Evolutionary conservation across 2,329 filamentous ascomycete genomes (phyloP).

Genomic region (Onygena corvina): DNA sequence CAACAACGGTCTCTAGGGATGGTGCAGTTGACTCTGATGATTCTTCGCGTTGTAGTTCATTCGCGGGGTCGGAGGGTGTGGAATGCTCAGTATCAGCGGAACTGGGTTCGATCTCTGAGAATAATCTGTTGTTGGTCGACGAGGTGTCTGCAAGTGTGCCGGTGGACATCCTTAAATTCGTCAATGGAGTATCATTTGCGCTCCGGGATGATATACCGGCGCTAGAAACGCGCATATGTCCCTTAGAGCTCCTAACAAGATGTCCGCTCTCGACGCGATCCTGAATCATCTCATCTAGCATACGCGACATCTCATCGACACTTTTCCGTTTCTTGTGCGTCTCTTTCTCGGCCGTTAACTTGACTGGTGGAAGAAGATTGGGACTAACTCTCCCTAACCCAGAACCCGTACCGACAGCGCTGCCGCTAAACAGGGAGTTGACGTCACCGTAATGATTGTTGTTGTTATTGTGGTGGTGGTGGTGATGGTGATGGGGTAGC

Average conservation of each 20-base stretch:
- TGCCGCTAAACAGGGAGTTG: slow-evolving; percentile 17
- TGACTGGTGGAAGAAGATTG: slow-evolving; percentile 20
- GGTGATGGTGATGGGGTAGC: slow-evolving; percentile 2
- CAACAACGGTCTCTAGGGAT: neutral
- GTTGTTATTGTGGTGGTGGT: slow-evolving; percentile 20
- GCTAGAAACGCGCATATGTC: slow-evolving; percentile 45
- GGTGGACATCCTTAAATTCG: neutral
- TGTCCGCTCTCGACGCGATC: slow-evolving; percentile 69
- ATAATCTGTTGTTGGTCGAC: neutral
- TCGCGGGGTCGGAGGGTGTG: neutral
- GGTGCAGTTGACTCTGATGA: neutral
- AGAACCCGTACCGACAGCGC: slow-evolving; percentile 21
- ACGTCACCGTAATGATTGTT: slow-evolving; percentile 16
- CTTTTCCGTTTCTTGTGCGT: slow-evolving; percentile 50
- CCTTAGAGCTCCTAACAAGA: slow-evolving; percentile 46
- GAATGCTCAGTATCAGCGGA: neutral
- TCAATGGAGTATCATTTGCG: neutral
- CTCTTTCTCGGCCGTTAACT: slow-evolving; percentile 21
- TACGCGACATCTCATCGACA: slow-evolving; percentile 83
- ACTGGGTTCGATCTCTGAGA: neutral
- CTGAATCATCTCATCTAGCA: slow-evolving; percentile 94
- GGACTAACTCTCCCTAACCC: slow-evolving; percentile 18
- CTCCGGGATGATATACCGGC: slow-evolving; percentile 26
- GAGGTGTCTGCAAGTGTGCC: neutral
- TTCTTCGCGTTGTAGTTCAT: neutral